Percentiles rank a stretch among this genome's conserved stretches.
Evolutionary conservation across 2,329 filamentous ascomycete species (phyloP).

Genomic region (Epichloe sp.): DNA sequence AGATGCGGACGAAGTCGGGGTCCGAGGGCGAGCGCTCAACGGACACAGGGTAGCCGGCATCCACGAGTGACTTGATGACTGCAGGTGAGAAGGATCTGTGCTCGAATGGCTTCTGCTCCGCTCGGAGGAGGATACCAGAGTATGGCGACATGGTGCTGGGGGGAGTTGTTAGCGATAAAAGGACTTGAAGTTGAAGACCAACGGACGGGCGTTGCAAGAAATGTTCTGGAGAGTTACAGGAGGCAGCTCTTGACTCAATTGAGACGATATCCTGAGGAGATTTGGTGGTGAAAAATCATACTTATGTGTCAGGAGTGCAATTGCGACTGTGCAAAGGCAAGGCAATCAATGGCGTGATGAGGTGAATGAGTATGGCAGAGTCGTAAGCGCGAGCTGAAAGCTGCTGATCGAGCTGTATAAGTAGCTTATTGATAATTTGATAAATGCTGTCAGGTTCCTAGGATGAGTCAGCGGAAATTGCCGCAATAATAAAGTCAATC

Average conservation of each 20-base stretch:
- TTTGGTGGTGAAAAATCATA: not conserved
- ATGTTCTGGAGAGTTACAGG: not conserved
- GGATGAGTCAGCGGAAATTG: not conserved
- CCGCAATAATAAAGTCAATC: too few relatives aligned
- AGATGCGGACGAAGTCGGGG: slow-evolving; percentile 40
- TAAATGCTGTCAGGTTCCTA: not conserved
- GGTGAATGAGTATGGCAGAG: not conserved
- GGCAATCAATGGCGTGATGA: not conserved
- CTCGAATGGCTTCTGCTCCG: slow-evolving; percentile 30
- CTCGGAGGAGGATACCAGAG: slow-evolving; percentile 36
- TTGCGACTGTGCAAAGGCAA: not conserved
- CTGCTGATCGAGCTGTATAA: not conserved
- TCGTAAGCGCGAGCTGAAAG: not conserved
- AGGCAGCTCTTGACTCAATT: not conserved
- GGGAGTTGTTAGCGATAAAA: not conserved
- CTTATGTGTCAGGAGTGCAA: not conserved
- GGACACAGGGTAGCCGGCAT: slow-evolving; percentile 55
- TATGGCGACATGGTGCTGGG: slow-evolving; percentile 15
- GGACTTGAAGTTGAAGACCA: not conserved
- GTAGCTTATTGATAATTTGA: not conserved
- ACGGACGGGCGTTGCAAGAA: not conserved
- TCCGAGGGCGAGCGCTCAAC: slow-evolving; percentile 41
- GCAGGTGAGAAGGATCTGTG: slow-evolving; percentile 31
- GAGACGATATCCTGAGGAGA: not conserved
- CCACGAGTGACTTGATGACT: slow-evolving; percentile 40